phyloP scores from a whole-genome alignment of 352 stramenopile genomes.

The Stephanocyclus meneghinianus region DNA sequence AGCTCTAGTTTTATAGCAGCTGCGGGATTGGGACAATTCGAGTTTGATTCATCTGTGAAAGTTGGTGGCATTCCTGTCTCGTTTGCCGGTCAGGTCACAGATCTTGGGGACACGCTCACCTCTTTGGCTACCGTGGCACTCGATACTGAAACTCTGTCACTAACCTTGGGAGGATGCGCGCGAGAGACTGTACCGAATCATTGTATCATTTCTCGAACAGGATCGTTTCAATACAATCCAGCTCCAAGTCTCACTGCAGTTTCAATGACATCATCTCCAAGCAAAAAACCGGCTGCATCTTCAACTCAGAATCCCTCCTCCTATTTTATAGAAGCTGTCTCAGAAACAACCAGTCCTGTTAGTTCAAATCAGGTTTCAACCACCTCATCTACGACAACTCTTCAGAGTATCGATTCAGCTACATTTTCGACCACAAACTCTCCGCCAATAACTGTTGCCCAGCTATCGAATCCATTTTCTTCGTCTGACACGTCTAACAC shows the following conservation, averaged over 20 bases:
- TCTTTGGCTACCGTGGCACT: slow-evolving; percentile 4
- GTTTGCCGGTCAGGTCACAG: neutral
- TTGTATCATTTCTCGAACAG: slow-evolving; percentile 6
- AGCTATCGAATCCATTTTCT: no score
- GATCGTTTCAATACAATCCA: neutral
- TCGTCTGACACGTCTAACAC: neutral
- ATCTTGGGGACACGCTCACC: neutral
- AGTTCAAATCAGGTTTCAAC: no score
- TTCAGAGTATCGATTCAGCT: neutral
- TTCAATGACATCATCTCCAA: neutral
- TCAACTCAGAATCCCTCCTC: no score
- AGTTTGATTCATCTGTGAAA: neutral
- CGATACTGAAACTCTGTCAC: neutral
- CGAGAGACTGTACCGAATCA: slow-evolving; percentile 6
- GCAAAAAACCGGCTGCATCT: neutral
- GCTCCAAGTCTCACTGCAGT: neutral
- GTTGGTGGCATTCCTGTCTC: slow-evolving; percentile 8
- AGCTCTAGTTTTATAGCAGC: slow-evolving; percentile 7
- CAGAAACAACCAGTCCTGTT: no score
- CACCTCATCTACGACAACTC: no score
- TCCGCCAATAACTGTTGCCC: neutral
- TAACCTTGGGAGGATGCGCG: slow-evolving; percentile 3
- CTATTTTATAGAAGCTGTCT: no score
- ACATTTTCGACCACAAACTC: neutral
- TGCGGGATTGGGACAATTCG: neutral